Conservation (phyloP, 192 early-diverging fungal genomes). For the Coemansia sp. region DNA sequence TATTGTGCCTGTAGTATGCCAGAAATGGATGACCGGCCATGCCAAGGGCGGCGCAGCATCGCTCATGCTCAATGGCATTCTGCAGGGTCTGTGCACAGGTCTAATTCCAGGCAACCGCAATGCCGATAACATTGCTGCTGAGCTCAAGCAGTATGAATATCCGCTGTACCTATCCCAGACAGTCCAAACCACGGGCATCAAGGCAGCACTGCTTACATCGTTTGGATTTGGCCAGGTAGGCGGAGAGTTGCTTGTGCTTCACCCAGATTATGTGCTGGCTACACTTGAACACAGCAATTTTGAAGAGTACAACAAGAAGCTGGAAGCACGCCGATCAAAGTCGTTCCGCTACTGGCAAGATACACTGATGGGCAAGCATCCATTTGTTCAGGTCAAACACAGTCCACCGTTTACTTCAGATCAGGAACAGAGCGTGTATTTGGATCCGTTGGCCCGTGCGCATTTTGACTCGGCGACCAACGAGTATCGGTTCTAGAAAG, state of each 20-base stretch:
- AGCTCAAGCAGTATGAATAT: slow-evolving; percentile 71
- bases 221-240: slow-evolving; percentile 75
- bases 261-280: slow-evolving; percentile 65
- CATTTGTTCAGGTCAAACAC: slow-evolving; percentile 35
- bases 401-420: slow-evolving; percentile 17
- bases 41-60: slow-evolving; percentile 90
- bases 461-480: slow-evolving; percentile 8
- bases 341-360: slow-evolving; percentile 28
- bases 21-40: slow-evolving; percentile 89
- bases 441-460: slow-evolving; percentile 20
- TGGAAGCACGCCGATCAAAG: background rate
- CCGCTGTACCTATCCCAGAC: slow-evolving; percentile 73
- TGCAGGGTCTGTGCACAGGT: slow-evolving; percentile 80
- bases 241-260: slow-evolving; percentile 61
- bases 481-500: slow-evolving; percentile 11
- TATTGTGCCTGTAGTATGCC: slow-evolving; percentile 74
- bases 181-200: slow-evolving; percentile 64
- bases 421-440: slow-evolving; percentile 20
- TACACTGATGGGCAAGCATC: slow-evolving; percentile 25
- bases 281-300: slow-evolving; percentile 3
- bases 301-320: slow-evolving; percentile 17
- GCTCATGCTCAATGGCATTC: slow-evolving; percentile 89
- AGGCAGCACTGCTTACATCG: slow-evolving; percentile 60
- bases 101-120: slow-evolving; percentile 91
- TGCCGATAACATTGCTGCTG: slow-evolving; percentile 44